Evolutionary conservation across 768 basidiomycete species (phyloP).

Genomic region (Collybia sp.): DNA sequence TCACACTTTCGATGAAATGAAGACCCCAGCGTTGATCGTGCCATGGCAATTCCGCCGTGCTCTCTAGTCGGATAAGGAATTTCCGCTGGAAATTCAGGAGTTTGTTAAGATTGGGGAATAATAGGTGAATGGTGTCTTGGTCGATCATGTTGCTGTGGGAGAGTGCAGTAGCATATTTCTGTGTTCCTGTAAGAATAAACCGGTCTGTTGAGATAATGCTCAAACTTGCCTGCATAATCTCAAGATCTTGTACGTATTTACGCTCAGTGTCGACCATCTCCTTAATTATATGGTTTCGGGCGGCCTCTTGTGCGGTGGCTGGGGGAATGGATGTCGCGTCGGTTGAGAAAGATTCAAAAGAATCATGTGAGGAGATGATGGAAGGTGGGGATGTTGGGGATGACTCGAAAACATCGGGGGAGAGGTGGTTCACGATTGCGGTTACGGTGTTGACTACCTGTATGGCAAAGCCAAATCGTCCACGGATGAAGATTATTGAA

Average conservation of each 20-base stretch:
- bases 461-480: slow-evolving; percentile 5
- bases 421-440: slow-evolving; percentile 74
- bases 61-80: slow-evolving; percentile 87
- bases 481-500: slow-evolving; percentile 3
- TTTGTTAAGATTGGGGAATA: slow-evolving; percentile 93
- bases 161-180: slow-evolving; percentile 89
- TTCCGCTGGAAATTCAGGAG: slow-evolving; percentile 95
- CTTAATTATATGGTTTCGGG: slow-evolving; percentile 72
- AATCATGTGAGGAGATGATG: slow-evolving; percentile 46
- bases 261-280: slow-evolving; percentile 95
- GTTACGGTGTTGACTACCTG: slow-evolving; percentile 91
- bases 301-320: slow-evolving; percentile 56
- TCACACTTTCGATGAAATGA: slow-evolving; percentile 78
- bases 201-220: slow-evolving; percentile 7
- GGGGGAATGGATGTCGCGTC: slow-evolving; percentile 38
- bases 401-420: slow-evolving; percentile 62
- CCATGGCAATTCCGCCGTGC: slow-evolving; percentile 78
- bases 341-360: slow-evolving; percentile 50
- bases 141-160: slow-evolving; percentile 82
- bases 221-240: slow-evolving; percentile 84
- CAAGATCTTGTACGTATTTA: slow-evolving; percentile 94
- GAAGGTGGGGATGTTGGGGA: slow-evolving; percentile 54
- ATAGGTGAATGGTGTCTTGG: slow-evolving; percentile 91
- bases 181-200: slow-evolving; percentile 13
- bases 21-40: slow-evolving; percentile 85